These are phyloP conservation scores for Ceratobasidium theobromae DNA, from an alignment of 1,284 basidiomycete species.

Conservation along the genomic window DNA sequence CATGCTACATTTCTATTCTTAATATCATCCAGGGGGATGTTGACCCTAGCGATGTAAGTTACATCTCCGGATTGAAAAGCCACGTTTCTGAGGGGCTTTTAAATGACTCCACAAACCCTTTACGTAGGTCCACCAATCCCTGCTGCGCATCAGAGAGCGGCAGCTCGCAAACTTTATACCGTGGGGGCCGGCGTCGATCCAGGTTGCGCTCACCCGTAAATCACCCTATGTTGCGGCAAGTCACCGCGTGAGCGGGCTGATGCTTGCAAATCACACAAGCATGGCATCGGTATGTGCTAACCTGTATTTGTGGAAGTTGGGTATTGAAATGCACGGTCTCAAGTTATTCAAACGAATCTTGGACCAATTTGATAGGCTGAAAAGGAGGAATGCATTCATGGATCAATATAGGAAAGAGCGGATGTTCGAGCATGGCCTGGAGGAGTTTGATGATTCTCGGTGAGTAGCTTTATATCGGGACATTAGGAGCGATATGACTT, in stretches of 20 bases:
- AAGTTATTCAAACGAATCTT: constrained; percentile 95
- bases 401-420: constrained; percentile 98
- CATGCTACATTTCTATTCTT: constrained; percentile 96
- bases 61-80: too few relatives aligned
- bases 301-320: not conserved
- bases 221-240: constrained; percentile 87
- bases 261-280: constrained; percentile 99
- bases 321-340: not conserved
- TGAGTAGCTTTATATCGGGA: constrained; percentile 40
- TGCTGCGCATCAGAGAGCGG: constrained; percentile 93
- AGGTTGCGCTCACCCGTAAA: constrained; percentile 91
- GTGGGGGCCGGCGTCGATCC: constrained; percentile 98
- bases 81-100: not conserved
- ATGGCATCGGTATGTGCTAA: constrained; percentile 78
- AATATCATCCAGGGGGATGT: constrained; percentile 99
- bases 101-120: not conserved
- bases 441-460: constrained; percentile 95
- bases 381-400: constrained; percentile 91
- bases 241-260: constrained; percentile 93
- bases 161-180: constrained; percentile 98
- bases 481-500: not conserved
- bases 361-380: constrained; percentile 89
- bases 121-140: constrained; percentile 87
- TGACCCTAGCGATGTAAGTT: constrained; percentile 89
- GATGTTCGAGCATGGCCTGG: constrained; percentile 86